These are phyloP conservation scores for Peronospora tabacina DNA, from an alignment of 352 stramenopile genomes.

Conservation along the genomic window DNA sequence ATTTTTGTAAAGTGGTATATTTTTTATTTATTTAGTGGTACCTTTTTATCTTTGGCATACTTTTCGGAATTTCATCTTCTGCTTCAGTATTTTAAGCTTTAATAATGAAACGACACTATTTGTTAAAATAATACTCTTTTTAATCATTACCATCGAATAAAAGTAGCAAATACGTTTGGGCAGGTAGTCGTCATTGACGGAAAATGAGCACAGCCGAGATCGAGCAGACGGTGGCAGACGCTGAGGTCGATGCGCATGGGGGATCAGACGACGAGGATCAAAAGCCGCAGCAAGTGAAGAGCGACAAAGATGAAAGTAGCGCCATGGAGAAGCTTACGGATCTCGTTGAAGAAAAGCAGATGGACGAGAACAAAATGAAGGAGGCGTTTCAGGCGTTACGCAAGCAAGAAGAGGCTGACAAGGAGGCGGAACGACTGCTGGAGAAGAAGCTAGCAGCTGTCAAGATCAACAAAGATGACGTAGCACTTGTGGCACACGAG, in stretches of 20 bases:
- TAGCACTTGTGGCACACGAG: conserved; percentile 66
- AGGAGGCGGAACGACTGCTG: conserved; percentile 64
- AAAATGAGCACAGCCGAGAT: conserved; percentile 30
- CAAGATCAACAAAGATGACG: conserved; percentile 78
- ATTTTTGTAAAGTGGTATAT: too few relatives aligned
- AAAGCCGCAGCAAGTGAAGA: conserved; percentile 55
- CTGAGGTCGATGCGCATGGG: conserved; percentile 7
- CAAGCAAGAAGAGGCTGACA: conserved; percentile 80
- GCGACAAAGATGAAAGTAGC: conserved; percentile 72
- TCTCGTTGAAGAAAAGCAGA: conserved; percentile 78
- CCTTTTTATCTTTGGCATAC: too few relatives aligned
- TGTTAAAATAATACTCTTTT: conserved; percentile 3
- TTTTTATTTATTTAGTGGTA: too few relatives aligned
- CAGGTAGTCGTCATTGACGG: conserved; percentile 20
- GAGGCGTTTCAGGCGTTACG: conserved; percentile 61
- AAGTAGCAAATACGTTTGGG: not conserved
- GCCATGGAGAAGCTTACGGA: conserved; percentile 83
- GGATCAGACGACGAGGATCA: conserved; percentile 56
- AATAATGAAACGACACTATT: not conserved
- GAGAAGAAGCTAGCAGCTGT: conserved; percentile 76
- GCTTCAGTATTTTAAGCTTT: too few relatives aligned
- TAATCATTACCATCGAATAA: conserved; percentile 24
- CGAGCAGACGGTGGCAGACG: conserved; percentile 18
- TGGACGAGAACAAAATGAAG: conserved; percentile 88
- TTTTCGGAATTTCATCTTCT: too few relatives aligned